These are phyloP conservation scores for Pleurozium schreberi DNA, from an alignment of 225 moss, liverwort and hornwort genomes.

Conservation along the genomic window DNA sequence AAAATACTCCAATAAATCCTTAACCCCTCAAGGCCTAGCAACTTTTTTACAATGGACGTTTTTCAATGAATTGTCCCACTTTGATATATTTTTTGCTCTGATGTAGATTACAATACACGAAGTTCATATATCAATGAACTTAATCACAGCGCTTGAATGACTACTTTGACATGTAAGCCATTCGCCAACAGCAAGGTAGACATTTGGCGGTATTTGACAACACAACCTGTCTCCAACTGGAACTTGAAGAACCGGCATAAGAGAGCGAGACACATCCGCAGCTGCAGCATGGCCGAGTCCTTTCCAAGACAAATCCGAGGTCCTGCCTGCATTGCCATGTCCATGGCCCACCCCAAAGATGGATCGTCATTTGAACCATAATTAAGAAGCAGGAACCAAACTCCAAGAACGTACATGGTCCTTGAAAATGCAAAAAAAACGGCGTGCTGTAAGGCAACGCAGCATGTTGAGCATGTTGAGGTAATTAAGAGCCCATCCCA, in stretches of 20 bases:
- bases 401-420: background rate
- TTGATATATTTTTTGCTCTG: too few relatives aligned
- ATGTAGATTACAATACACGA: background rate
- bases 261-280: background rate
- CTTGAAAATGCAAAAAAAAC: background rate
- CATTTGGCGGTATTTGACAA: background rate
- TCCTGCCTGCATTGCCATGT: background rate
- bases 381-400: background rate
- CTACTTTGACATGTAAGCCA: background rate
- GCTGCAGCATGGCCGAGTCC: background rate
- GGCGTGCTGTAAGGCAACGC: background rate
- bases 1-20: too few relatives aligned
- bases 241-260: background rate
- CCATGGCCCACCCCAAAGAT: background rate
- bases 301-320: background rate
- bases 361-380: background rate
- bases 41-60: too few relatives aligned
- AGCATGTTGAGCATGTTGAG: background rate
- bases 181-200: background rate
- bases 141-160: background rate
- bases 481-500: background rate
- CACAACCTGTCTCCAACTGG: background rate
- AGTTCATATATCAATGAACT: background rate
- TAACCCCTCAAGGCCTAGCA: too few relatives aligned
- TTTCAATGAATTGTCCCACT: too few relatives aligned